Conservation (phyloP, 2,329 filamentous ascomycete species). For the Clarireedia sp. region DNA sequence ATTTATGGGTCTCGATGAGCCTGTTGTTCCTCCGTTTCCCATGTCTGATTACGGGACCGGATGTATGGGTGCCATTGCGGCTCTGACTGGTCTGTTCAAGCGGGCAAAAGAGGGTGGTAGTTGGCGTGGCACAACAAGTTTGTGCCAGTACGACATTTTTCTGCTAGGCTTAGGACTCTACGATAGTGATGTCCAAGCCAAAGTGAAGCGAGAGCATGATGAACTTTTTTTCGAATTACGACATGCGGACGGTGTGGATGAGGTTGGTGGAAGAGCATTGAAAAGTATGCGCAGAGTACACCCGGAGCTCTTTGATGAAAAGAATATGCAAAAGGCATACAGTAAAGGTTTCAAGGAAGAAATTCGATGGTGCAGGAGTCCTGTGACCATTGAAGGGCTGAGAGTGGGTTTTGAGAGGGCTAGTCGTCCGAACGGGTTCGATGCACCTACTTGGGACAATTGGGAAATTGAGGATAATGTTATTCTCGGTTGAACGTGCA, state of each 20-base stretch:
- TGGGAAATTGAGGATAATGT: conserved; percentile 23
- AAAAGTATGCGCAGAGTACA: conserved; percentile 24
- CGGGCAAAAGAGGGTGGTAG: conserved; percentile 56
- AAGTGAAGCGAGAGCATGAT: conserved; percentile 20
- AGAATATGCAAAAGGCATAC: conserved; percentile 23
- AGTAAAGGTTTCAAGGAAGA: conserved; percentile 22
- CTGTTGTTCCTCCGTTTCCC: conserved; percentile 57
- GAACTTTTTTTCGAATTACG: conserved; percentile 23
- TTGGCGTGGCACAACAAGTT: conserved; percentile 55
- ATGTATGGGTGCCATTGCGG: conserved; percentile 62
- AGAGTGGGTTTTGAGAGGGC: conserved; percentile 25
- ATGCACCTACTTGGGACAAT: conserved; percentile 38
- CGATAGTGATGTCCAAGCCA: conserved; percentile 41
- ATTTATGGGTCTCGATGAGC: conserved; percentile 53
- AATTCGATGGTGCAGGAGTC: conserved; percentile 28
- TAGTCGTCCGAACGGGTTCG: conserved; percentile 42
- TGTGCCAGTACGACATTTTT: conserved; percentile 62
- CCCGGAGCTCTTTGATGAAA: conserved; percentile 28
- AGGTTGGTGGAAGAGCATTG: conserved; percentile 25
- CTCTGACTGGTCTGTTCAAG: conserved; percentile 54
- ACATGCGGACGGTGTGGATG: conserved; percentile 28
- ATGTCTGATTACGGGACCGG: conserved; percentile 64
- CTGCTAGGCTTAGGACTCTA: conserved; percentile 55
- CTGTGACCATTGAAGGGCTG: conserved; percentile 24
- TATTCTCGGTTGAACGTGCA: conserved; percentile 15